A percentile compares a stretch with the other conserved stretches of the same genome.
Evolutionary conservation across 2,329 filamentous ascomycete genomes (phyloP).

Genomic region (Didymella pomorum): DNA sequence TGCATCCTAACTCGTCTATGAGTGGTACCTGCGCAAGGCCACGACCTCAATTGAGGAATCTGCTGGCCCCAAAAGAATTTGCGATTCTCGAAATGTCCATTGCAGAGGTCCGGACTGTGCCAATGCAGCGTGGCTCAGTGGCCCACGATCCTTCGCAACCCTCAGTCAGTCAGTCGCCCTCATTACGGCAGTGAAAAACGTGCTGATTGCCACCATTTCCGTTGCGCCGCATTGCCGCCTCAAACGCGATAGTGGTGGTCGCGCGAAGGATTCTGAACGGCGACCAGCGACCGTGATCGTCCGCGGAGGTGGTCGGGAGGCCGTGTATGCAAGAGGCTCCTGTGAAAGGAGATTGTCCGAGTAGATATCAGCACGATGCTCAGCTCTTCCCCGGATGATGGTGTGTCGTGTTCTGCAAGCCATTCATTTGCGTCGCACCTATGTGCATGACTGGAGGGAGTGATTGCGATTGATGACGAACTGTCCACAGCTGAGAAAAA

Average conservation of each 20-base stretch:
- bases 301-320: constrained; percentile 1
- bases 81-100: not conserved
- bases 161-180: not conserved
- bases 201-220: constrained; percentile 5
- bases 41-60: not conserved
- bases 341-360: constrained; percentile 8
- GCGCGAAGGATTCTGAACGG: constrained; percentile 11
- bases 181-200: not conserved
- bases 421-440: not conserved
- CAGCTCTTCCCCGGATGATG: not conserved
- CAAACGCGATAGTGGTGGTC: not conserved
- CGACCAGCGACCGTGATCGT: not conserved
- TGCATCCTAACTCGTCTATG: not conserved
- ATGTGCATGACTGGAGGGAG: not conserved
- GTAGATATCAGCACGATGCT: not conserved
- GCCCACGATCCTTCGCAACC: constrained; percentile 2
- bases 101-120: not conserved
- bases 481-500: not conserved
- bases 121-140: constrained; percentile 11
- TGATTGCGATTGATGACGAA: not conserved
- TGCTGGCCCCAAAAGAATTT: not conserved
- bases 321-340: constrained; percentile 4
- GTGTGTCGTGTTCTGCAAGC: not conserved
- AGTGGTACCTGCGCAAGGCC: constrained; percentile 8
- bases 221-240: constrained; percentile 12